Percentiles rank a stretch among this genome's conserved stretches.
Conservation (phyloP, 1,284 basidiomycete species). For the Apiotrichum mycotoxinovorans region DNA sequence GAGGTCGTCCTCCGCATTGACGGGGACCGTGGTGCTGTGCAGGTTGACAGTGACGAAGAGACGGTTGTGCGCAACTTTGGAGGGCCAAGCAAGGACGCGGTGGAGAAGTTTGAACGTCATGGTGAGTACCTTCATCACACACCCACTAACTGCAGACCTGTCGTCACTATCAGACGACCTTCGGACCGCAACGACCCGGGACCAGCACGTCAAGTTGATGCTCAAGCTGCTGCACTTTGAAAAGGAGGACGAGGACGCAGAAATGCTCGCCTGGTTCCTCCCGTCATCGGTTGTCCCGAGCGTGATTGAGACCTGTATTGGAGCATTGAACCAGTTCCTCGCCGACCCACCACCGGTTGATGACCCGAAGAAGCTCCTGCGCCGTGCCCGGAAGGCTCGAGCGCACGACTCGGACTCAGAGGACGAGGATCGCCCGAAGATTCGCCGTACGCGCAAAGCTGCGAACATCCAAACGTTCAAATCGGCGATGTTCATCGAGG, state of each 20-base stretch:
- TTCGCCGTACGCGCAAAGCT: constrained; percentile 40
- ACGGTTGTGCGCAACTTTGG: constrained; percentile 35
- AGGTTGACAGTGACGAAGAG: constrained; percentile 52
- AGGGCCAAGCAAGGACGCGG: constrained; percentile 65
- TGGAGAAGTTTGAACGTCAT: constrained; percentile 69
- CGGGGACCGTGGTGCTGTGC: constrained; percentile 48
- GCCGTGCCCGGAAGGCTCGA: constrained; percentile 5
- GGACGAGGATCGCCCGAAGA: constrained; percentile 9
- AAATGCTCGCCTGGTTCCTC: constrained; percentile 30
- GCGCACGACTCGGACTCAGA: constrained; percentile 63
- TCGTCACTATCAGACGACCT: constrained; percentile 69
- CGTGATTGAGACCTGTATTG: constrained; percentile 28
- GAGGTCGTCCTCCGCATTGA: constrained; percentile 70
- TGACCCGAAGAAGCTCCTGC: constrained; percentile 36
- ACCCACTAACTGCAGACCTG: constrained; percentile 56
- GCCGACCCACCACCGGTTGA: constrained; percentile 17
- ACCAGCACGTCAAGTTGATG: constrained; percentile 74
- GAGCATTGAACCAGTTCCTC: constrained; percentile 39
- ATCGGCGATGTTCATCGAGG: constrained; percentile 82
- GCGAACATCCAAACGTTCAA: constrained; percentile 71
- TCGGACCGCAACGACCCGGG: constrained; percentile 68
- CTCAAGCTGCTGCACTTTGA: constrained; percentile 53
- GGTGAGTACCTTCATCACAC: constrained; percentile 54
- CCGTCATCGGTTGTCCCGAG: constrained; percentile 31
- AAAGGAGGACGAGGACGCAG: constrained; percentile 16